Evolutionary conservation across 192 early-diverging fungal genomes (phyloP), one percentile per base, ranked within the genome.

Genomic region (Tieghemiomyces parasiticus): DNA sequence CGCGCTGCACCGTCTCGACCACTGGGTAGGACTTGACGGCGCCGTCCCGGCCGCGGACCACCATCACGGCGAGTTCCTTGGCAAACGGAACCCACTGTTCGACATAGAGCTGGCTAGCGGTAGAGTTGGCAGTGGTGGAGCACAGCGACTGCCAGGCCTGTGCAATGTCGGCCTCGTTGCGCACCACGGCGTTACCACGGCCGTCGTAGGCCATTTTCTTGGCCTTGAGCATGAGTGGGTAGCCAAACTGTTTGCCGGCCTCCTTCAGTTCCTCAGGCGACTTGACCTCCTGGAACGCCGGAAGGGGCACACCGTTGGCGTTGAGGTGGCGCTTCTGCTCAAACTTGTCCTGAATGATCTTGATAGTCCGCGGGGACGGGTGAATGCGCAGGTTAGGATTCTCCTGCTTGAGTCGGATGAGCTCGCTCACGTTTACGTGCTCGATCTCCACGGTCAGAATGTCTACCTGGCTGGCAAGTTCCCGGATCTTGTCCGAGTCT

Each of bases 361-460:
- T 59, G 59, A 97, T 81, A 14, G 91, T 91, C 48, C 73, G 66
- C 3, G 96, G 83, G 13, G 82, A 76, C 53, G 96, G 96, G 54
- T 88, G 85, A 42, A 96, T 81, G 1, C 77, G 66, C 34, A 58
- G 34, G 0, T 58, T 58, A 9, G 55, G 35, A 8, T 34, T n/a
- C 35, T 58, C 55, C 55, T 58, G 55, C 4, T 31, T 25, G 19
- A 58, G 35, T 3, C 55, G 55, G 35, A 58, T 58, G 24, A 85
- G 74, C 44, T 76, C 73, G 2, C 67, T 63, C 33, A 78, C 74
- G 68, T 93, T 78, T 42, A 99, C 92, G 62, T 99, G 96, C 75
- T 99, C 96, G 46, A 99, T 99, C 72, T 99, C 94, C n/a, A 92
- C 84, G 0, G 96, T 99, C 30, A 97, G 78, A 22, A 96, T 80